Evolutionary conservation across 208 protist species (phyloP).

Genomic region (Acanthamoeba healyi): DNA sequence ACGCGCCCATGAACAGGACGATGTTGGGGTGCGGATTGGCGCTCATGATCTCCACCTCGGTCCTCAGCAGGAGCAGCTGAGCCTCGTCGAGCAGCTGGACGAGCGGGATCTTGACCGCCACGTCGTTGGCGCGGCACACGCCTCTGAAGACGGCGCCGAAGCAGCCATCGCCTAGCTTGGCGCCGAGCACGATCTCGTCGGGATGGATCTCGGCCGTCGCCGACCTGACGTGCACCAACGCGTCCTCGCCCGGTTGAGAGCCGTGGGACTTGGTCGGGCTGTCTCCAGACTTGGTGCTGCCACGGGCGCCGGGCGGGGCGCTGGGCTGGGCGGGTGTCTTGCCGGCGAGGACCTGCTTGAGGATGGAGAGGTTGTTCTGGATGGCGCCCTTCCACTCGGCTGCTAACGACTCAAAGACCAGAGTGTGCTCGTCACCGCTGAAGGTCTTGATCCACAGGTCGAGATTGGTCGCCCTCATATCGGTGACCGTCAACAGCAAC

Average conservation of each 20-base stretch:
- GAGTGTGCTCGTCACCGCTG: not conserved
- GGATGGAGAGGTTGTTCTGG: slow-evolving; percentile 3
- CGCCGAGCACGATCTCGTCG: not conserved
- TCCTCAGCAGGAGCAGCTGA: not conserved
- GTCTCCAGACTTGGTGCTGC: not conserved
- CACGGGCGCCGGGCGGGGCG: not conserved
- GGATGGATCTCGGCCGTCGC: not conserved
- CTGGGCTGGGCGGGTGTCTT: not conserved
- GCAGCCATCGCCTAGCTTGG: slow-evolving; percentile 35
- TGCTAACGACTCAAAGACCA: not conserved
- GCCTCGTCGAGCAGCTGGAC: slow-evolving; percentile 69
- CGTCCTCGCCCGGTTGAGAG: not conserved
- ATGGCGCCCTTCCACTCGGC: slow-evolving; percentile 12
- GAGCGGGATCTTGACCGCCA: slow-evolving; percentile 81
- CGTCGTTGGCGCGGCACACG: slow-evolving; percentile 78
- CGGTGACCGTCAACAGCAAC: not conserved
- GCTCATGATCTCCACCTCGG: slow-evolving; percentile 58
- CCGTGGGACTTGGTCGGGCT: not conserved
- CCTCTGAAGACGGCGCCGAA: slow-evolving; percentile 56
- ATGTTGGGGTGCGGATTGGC: slow-evolving; percentile 78
- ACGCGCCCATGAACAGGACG: slow-evolving; percentile 83
- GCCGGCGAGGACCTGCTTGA: not conserved
- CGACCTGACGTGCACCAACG: not conserved
- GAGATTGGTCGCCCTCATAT: not conserved
- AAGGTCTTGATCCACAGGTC: not conserved